A percentile compares a stretch with the other conserved stretches of the same genome.
phyloP scores from a whole-genome alignment of 441 rosid species.

The Jatropha multifida region DNA sequence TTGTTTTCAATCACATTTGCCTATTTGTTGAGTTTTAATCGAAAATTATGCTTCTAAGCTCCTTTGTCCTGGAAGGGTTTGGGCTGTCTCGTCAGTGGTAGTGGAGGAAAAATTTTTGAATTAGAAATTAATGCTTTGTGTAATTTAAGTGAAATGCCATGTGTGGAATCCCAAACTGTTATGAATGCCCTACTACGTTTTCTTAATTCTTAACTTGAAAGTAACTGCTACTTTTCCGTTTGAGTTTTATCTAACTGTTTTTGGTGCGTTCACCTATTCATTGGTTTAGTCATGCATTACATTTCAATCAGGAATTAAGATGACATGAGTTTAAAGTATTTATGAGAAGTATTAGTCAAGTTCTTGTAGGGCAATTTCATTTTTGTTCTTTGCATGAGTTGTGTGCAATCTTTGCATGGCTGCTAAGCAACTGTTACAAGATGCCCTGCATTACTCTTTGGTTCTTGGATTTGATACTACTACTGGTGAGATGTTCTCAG shows the following conservation, averaged over 20 bases:
- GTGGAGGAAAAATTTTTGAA: neutral
- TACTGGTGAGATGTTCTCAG: neutral
- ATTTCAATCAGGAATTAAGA: neutral
- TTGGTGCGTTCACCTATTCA: neutral
- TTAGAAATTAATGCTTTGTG: neutral
- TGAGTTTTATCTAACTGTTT: neutral
- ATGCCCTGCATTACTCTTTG: neutral
- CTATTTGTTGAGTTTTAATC: too few species aligned
- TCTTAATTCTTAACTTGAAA: neutral
- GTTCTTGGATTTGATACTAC: neutral
- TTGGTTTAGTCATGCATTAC: too few species aligned
- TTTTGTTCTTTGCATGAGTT: neutral
- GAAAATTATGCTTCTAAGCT: too few species aligned
- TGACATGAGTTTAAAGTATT: neutral
- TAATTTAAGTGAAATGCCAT: neutral
- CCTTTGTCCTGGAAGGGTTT: too few species aligned
- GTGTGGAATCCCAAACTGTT: neutral
- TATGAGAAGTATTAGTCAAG: neutral
- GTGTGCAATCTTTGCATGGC: neutral
- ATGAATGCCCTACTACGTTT: neutral
- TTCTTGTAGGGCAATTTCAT: neutral
- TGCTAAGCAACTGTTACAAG: neutral
- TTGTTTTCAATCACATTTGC: too few species aligned
- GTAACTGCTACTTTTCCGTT: neutral
- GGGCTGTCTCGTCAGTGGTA: neutral